Evolutionary conservation across 768 basidiomycete genomes (phyloP).

Genomic region (Boletus vinaceobasis): DNA sequence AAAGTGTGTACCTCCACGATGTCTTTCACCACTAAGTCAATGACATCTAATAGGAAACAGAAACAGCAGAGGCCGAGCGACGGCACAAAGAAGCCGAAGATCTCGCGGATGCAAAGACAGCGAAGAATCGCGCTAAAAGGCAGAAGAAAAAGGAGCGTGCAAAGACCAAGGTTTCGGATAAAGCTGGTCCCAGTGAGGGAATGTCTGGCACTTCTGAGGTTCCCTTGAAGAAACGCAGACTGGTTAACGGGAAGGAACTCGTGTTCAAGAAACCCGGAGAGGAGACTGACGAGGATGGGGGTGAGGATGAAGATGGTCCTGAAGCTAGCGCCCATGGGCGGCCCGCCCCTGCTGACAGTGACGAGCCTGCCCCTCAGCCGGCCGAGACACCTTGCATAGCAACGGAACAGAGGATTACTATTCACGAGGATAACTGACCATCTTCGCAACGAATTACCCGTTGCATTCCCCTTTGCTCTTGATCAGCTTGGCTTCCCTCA

Average conservation of each 20-base stretch:
- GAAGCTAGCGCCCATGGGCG: constrained; percentile 1
- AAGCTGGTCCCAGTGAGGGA: constrained; percentile 26
- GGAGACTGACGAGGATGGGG: constrained; percentile 45
- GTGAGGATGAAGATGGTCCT: constrained; percentile 29
- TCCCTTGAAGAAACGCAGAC: constrained; percentile 73
- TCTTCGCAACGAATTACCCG: neutral
- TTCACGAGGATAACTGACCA: constrained; percentile 50
- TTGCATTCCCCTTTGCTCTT: neutral
- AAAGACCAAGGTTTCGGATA: constrained; percentile 41
- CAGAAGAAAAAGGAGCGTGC: constrained; percentile 85
- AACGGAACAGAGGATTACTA: constrained; percentile 39
- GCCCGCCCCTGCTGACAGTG: neutral
- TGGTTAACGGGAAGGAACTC: constrained; percentile 76
- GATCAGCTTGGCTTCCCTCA: neutral
- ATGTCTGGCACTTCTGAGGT: constrained; percentile 30
- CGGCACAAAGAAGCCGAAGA: constrained; percentile 71
- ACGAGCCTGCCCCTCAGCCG: neutral
- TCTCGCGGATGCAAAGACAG: constrained; percentile 79
- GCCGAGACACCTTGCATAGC: constrained; percentile 22
- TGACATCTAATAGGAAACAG: constrained; percentile 53
- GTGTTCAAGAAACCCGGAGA: constrained; percentile 54
- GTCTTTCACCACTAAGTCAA: neutral
- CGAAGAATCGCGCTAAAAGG: constrained; percentile 91
- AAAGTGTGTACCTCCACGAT: constrained; percentile 49
- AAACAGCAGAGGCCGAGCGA: constrained; percentile 68